A percentile compares a stretch with the other conserved stretches of the same genome.
Conservation (phyloP, 331 rosid genomes). For the Cydonia oblonga region DNA sequence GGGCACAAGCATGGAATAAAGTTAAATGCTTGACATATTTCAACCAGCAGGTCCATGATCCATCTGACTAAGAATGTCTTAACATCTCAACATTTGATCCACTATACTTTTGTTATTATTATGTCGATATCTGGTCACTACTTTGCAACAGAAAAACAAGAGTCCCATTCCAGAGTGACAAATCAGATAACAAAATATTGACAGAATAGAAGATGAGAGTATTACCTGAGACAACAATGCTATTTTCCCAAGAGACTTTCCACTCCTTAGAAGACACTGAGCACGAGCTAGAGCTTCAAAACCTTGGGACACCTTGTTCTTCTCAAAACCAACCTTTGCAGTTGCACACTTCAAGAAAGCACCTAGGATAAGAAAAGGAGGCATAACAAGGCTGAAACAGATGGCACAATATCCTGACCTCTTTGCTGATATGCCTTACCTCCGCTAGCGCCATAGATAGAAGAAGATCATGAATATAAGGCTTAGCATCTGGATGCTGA, state of each 20-base stretch:
- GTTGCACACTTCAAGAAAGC: slow-evolving; percentile 93
- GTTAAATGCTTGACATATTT: background rate
- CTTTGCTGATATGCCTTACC: slow-evolving; percentile 52
- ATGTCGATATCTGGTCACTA: background rate
- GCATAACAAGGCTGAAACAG: slow-evolving; percentile 34
- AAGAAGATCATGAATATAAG: slow-evolving; percentile 68
- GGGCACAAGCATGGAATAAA: background rate
- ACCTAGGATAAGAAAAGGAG: slow-evolving; percentile 55
- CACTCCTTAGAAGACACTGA: slow-evolving; percentile 72
- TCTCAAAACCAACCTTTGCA: slow-evolving; percentile 88
- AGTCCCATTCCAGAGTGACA: background rate
- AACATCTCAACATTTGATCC: background rate
- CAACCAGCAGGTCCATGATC: background rate
- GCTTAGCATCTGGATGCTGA: slow-evolving; percentile 71
- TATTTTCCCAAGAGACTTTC: slow-evolving; percentile 65
- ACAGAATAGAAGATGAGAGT: background rate
- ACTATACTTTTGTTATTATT: background rate
- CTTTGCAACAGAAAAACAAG: background rate
- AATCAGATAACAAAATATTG: background rate
- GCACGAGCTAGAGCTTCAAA: slow-evolving; percentile 99
- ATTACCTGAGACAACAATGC: slow-evolving; percentile 63
- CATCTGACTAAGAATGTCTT: background rate
- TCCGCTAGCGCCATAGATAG: slow-evolving; percentile 92
- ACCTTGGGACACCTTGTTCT: slow-evolving; percentile 82
- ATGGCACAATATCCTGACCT: slow-evolving; percentile 24